These are phyloP conservation scores for Wickerhamomyces sp. DNA, from an alignment of 1,139 yeast species.

Conservation along the genomic window DNA sequence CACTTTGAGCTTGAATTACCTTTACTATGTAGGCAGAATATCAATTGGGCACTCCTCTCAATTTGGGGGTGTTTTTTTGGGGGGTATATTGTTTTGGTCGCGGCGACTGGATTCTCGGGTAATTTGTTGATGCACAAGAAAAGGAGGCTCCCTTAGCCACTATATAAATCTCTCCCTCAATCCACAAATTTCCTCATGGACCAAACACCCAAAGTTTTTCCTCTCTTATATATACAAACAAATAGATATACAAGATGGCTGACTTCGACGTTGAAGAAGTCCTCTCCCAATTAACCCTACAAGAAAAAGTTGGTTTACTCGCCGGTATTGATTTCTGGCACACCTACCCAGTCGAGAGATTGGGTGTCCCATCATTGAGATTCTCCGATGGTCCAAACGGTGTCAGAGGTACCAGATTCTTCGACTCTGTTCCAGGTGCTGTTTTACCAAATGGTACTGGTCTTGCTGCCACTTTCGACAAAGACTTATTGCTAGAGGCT, in stretches of 20 bases:
- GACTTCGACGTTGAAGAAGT: slow-evolving; percentile 39
- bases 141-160: too few species aligned
- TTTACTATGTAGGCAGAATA: too few species aligned
- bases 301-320: slow-evolving; percentile 43
- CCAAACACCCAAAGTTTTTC: too few species aligned
- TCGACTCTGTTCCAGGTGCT: slow-evolving; percentile 43
- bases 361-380: slow-evolving; percentile 35
- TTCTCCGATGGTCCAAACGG: slow-evolving; percentile 53
- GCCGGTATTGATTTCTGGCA: slow-evolving; percentile 56
- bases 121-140: too few species aligned
- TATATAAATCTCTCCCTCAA: too few species aligned
- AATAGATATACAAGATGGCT: slow-evolving; percentile 27
- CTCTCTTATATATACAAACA: too few species aligned
- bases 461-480: slow-evolving; percentile 31
- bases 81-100: too few species aligned
- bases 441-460: slow-evolving; percentile 46
- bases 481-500: slow-evolving; percentile 35
- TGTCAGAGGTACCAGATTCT: slow-evolving; percentile 45
- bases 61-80: too few species aligned
- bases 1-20: too few species aligned
- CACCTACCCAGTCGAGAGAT: slow-evolving; percentile 43
- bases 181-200: too few species aligned
- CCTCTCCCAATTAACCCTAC: slow-evolving; percentile 37
- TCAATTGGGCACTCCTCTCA: too few species aligned
- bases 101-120: too few species aligned